Evolutionary conservation across 108 stramenopile genomes (phyloP).

Genomic region (Cyclotella distinguenda): DNA sequence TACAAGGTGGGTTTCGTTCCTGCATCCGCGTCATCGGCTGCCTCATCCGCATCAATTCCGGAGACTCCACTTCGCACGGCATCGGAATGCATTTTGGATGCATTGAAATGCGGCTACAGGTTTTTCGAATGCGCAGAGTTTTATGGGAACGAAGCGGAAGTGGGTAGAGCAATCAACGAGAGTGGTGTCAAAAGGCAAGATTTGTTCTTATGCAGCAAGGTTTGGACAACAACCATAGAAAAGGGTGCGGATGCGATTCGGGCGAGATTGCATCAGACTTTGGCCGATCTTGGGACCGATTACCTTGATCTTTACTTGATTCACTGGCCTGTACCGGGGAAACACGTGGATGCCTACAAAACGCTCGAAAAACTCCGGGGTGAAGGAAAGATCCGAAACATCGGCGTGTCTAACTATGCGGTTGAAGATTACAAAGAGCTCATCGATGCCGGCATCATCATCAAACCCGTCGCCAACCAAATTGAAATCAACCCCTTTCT

Average conservation of each 20-base stretch:
- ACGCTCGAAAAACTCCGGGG: slow-evolving; percentile 54
- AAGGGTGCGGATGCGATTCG: slow-evolving; percentile 73
- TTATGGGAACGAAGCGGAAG: slow-evolving; percentile 84
- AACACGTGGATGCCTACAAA: slow-evolving; percentile 86
- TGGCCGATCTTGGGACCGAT: slow-evolving; percentile 78
- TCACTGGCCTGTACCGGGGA: slow-evolving; percentile 92
- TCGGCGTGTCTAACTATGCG: slow-evolving; percentile 75
- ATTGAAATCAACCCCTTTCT: slow-evolving; percentile 94
- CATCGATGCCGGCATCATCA: slow-evolving; percentile 54
- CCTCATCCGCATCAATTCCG: slow-evolving; percentile 7
- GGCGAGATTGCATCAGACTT: slow-evolving; percentile 67
- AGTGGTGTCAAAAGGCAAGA: slow-evolving; percentile 66
- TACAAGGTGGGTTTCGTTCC: slow-evolving; percentile 94
- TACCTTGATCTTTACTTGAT: slow-evolving; percentile 90
- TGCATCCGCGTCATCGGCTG: slow-evolving; percentile 72
- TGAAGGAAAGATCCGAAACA: slow-evolving; percentile 73
- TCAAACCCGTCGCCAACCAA: slow-evolving; percentile 83
- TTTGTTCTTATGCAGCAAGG: slow-evolving; percentile 88
- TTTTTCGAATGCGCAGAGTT: slow-evolving; percentile 93
- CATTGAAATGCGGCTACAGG: slow-evolving; percentile 72
- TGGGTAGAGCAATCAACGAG: slow-evolving; percentile 77
- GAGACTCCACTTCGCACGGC: slow-evolving; percentile 52
- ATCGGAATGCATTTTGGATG: slow-evolving; percentile 78
- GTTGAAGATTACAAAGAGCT: slow-evolving; percentile 86
- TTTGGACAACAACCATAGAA: slow-evolving; percentile 93